A percentile compares a stretch with the other conserved stretches of the same genome.
These are phyloP conservation scores for Vicia sativa DNA, from an alignment of 306 rosid genomes.

Conservation along the genomic window DNA sequence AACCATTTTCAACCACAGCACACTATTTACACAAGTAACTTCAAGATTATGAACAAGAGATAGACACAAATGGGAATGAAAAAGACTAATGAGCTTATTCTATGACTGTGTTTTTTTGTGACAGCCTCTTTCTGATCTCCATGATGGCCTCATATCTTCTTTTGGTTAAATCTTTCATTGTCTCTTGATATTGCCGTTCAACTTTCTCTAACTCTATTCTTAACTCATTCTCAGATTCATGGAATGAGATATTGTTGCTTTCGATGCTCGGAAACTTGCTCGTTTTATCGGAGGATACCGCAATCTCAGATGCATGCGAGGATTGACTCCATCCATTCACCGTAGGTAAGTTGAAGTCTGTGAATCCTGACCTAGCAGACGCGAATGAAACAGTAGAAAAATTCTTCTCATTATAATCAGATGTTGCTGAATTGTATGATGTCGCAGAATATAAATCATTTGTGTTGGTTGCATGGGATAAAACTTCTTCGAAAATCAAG, in stretches of 20 bases:
- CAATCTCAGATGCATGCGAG: slow-evolving; percentile 27
- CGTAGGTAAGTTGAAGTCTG: slow-evolving; percentile 32
- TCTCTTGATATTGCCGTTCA: slow-evolving; percentile 20
- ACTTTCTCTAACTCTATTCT: slow-evolving; percentile 27
- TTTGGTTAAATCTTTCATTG: slow-evolving; percentile 9
- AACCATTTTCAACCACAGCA: neutral
- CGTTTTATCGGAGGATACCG: neutral
- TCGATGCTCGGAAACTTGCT: slow-evolving; percentile 11
- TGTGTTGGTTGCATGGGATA: slow-evolving; percentile 30
- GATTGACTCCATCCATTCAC: slow-evolving; percentile 29
- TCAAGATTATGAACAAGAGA: slow-evolving; percentile 2
- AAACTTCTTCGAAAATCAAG: slow-evolving; percentile 18
- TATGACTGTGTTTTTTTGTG: slow-evolving; percentile 26
- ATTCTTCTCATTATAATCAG: slow-evolving; percentile 27
- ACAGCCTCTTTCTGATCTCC: slow-evolving; percentile 23
- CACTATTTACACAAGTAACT: slow-evolving; percentile 35
- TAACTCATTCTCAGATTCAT: slow-evolving; percentile 20
- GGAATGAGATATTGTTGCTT: neutral
- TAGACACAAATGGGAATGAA: slow-evolving; percentile 14
- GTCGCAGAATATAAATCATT: slow-evolving; percentile 38
- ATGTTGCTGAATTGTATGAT: slow-evolving; percentile 41
- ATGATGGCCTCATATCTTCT: slow-evolving; percentile 14
- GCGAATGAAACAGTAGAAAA: slow-evolving; percentile 37
- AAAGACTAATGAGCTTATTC: slow-evolving; percentile 33
- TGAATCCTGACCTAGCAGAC: slow-evolving; percentile 39